phyloP scores from a whole-genome alignment of 108 stramenopile species.

The Cyclotella cryptica region DNA sequence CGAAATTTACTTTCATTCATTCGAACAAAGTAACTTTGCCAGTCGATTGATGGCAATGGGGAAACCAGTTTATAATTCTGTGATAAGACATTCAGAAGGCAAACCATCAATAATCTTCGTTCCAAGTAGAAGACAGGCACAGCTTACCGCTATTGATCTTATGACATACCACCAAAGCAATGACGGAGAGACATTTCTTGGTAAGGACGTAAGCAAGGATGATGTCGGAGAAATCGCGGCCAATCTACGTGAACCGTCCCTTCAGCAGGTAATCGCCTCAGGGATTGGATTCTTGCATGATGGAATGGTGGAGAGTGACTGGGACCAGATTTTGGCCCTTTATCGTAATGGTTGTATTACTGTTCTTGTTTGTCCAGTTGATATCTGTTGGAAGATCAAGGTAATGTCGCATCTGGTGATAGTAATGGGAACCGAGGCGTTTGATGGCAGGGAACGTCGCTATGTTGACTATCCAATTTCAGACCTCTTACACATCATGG shows the following conservation, averaged over 20 bases:
- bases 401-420: conserved; percentile 84
- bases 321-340: conserved; percentile 70
- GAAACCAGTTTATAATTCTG: conserved; percentile 93
- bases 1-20: conserved; percentile 94
- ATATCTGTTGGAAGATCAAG: conserved; percentile 89
- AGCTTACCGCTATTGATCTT: conserved; percentile 97
- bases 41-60: conserved; percentile 95
- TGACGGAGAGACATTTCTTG: conserved; percentile 61
- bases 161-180: conserved; percentile 90
- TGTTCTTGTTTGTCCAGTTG: conserved; percentile 89
- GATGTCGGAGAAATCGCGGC: conserved; percentile 36
- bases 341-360: conserved; percentile 70
- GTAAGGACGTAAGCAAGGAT: conserved; percentile 38
- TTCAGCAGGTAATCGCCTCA: conserved; percentile 81
- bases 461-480: conserved; percentile 95
- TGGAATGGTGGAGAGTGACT: conserved; percentile 89
- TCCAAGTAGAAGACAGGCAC: conserved; percentile 95
- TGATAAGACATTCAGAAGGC: conserved; percentile 75
- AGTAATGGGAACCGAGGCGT: conserved; percentile 96
- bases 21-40: conserved; percentile 93
- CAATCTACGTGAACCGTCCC: conserved; percentile 79
- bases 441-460: conserved; percentile 92
- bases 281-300: conserved; percentile 96
- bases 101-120: conserved; percentile 92
- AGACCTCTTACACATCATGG: conserved; percentile 97